Percentiles rank a stretch among this genome's conserved stretches.
phyloP scores from a whole-genome alignment of 2,329 filamentous ascomycete species.

The Bisporella sp. region DNA sequence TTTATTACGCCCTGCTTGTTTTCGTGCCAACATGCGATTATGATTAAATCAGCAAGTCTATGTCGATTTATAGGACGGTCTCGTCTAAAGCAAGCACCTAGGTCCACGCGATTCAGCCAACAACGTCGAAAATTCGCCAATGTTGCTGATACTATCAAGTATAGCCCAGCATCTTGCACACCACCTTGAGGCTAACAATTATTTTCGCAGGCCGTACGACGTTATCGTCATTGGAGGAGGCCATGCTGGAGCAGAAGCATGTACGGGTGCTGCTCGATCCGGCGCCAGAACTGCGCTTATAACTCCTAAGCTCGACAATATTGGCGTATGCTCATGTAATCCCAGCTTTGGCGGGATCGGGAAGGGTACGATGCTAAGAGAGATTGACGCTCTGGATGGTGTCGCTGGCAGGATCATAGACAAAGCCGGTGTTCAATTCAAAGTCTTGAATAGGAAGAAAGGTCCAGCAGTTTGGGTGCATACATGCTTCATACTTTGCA shows the following conservation, averaged over 20 bases:
- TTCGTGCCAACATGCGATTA: slow-evolving; percentile 15
- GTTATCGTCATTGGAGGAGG: slow-evolving; percentile 94
- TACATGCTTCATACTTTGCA: neutral
- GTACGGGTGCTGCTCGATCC: slow-evolving; percentile 79
- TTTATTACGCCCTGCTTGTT: too few relatives aligned
- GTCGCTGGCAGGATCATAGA: slow-evolving; percentile 84
- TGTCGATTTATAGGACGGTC: slow-evolving; percentile 1
- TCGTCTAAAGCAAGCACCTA: too few relatives aligned
- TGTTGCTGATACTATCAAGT: too few relatives aligned
- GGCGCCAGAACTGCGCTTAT: slow-evolving; percentile 86
- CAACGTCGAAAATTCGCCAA: too few relatives aligned
- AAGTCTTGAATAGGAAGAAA: slow-evolving; percentile 79
- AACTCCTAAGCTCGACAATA: slow-evolving; percentile 80
- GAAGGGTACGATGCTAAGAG: slow-evolving; percentile 91
- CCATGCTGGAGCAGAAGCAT: slow-evolving; percentile 92
- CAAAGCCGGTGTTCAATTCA: slow-evolving; percentile 91
- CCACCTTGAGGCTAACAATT: neutral
- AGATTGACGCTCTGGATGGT: slow-evolving; percentile 92
- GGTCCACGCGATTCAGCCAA: too few relatives aligned
- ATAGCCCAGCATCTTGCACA: too few relatives aligned
- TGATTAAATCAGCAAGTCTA: slow-evolving; percentile 15
- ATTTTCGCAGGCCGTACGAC: slow-evolving; percentile 52
- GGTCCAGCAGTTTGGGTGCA: slow-evolving; percentile 83
- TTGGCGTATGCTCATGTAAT: slow-evolving; percentile 94
- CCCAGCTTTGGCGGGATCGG: slow-evolving; percentile 98